phyloP scores from a whole-genome alignment of 208 protist species.

The Polymyxa betae region DNA sequence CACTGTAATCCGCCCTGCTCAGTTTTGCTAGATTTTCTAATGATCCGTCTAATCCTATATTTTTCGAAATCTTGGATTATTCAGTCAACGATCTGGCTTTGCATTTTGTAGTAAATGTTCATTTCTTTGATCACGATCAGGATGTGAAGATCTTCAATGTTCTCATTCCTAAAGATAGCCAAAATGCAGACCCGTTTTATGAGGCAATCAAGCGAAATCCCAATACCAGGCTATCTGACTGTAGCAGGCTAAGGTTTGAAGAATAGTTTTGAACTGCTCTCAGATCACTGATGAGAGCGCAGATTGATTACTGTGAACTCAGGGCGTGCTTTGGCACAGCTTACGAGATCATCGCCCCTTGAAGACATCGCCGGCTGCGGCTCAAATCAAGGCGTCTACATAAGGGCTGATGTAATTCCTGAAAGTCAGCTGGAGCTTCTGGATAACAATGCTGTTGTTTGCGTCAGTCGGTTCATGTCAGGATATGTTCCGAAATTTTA shows the following conservation, averaged over 20 bases:
- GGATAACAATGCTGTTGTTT: background rate
- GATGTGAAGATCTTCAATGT: background rate
- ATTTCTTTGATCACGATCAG: background rate
- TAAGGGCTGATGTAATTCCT: background rate
- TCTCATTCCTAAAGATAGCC: background rate
- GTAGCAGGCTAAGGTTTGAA: background rate
- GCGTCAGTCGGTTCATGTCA: background rate
- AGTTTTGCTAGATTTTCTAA: background rate
- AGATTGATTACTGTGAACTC: background rate
- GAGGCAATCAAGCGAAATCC: background rate
- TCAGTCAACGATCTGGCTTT: background rate
- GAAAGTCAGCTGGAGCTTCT: background rate
- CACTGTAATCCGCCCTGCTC: background rate
- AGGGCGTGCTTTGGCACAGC: background rate
- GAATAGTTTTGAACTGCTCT: background rate
- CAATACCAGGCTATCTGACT: background rate
- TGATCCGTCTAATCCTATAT: background rate
- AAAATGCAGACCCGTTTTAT: background rate
- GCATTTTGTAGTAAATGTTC: background rate
- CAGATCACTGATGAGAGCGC: background rate
- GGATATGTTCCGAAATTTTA: slow-evolving; percentile 38
- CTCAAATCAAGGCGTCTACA: background rate
- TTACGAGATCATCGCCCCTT: background rate
- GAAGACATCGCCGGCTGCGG: background rate
- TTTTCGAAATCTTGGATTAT: slow-evolving; percentile 32